These are phyloP conservation scores for Emmonsia crescens DNA, from an alignment of 2,329 filamentous ascomycete genomes.

Conservation along the genomic window DNA sequence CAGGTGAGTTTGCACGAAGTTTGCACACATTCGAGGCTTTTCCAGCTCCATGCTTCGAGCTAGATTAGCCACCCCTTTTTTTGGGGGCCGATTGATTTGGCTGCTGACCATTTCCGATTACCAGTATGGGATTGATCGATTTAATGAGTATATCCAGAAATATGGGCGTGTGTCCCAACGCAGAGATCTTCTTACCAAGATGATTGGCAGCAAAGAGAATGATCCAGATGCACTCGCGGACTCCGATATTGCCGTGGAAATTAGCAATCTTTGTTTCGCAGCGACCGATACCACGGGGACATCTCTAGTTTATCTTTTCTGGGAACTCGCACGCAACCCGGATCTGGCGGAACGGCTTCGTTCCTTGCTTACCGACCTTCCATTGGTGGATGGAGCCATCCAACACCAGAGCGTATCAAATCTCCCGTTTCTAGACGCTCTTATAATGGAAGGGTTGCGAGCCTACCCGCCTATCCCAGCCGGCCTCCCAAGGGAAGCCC, in stretches of 20 bases:
- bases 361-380: neutral
- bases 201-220: conserved; percentile 4
- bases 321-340: conserved; percentile 4
- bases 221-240: conserved; percentile 5
- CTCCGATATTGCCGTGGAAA: conserved; percentile 2
- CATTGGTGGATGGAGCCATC: conserved; percentile 1
- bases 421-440: conserved; percentile 5
- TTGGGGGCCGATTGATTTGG: neutral
- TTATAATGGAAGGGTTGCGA: conserved; percentile 5
- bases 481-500: neutral
- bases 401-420: neutral
- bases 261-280: conserved; percentile 5
- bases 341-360: neutral
- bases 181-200: conserved; percentile 6
- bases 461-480: conserved; percentile 2
- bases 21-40: neutral
- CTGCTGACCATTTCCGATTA: neutral
- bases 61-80: neutral
- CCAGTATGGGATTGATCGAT: conserved; percentile 4
- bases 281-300: conserved; percentile 4
- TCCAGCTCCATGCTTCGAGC: neutral
- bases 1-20: neutral
- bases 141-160: conserved; percentile 4
- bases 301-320: conserved; percentile 5
- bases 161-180: conserved; percentile 3